A percentile compares a stretch with the other conserved stretches of the same genome.
These are phyloP conservation scores for Omphalotus guepiniiformis DNA, from an alignment of 768 basidiomycete genomes.

Conservation along the genomic window DNA sequence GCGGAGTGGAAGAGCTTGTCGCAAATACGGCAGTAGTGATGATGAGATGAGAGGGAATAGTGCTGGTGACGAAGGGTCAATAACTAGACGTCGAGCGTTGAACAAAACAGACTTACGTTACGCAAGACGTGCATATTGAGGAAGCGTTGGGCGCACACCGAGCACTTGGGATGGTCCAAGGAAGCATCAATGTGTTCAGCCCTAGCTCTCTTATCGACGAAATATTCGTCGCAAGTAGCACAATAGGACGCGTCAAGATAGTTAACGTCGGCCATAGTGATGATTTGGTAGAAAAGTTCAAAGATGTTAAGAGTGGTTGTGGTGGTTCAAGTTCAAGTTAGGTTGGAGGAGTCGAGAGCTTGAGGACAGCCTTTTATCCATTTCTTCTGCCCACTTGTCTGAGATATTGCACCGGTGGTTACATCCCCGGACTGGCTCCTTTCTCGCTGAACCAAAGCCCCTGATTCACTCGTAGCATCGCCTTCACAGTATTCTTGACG, in stretches of 20 bases:
- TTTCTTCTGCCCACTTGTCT: no score
- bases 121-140: background rate
- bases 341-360: no score
- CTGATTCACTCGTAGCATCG: no score
- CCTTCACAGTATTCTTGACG: no score
- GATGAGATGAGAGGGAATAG: background rate
- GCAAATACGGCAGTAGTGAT: slow-evolving; percentile 4
- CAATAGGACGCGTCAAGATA: no score
- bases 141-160: slow-evolving; percentile 5
- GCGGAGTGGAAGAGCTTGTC: slow-evolving; percentile 1
- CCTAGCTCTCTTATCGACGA: background rate
- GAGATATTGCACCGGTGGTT: no score
- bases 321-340: no score
- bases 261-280: background rate
- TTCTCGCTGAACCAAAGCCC: no score
- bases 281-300: background rate
- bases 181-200: slow-evolving; percentile 3
- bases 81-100: background rate
- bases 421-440: no score
- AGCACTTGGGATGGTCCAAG: slow-evolving; percentile 1
- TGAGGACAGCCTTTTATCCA: no score
- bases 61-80: background rate
- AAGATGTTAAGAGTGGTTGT: no score
- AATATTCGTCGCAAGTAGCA: background rate
- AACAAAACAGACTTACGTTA: slow-evolving; percentile 3